Conservation (phyloP, 2,329 filamentous ascomycete species). For the Exophiala bonariae region DNA sequence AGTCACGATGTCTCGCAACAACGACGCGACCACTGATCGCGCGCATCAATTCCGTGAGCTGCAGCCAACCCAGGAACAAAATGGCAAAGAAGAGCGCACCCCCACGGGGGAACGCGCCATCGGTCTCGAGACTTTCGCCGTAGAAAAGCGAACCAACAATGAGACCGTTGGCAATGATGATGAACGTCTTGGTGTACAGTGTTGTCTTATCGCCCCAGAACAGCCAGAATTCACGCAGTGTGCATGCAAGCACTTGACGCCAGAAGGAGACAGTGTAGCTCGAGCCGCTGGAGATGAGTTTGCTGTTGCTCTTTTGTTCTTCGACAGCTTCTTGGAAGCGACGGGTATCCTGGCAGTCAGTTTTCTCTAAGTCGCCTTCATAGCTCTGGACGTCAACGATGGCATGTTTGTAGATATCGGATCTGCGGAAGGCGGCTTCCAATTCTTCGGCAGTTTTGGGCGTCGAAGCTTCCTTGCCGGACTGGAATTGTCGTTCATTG, state of each 20-base stretch:
- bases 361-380: slow-evolving; percentile 57
- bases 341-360: slow-evolving; percentile 60
- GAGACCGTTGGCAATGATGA: slow-evolving; percentile 71
- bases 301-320: slow-evolving; percentile 66
- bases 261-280: slow-evolving; percentile 75
- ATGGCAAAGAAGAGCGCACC: slow-evolving; percentile 68
- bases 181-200: slow-evolving; percentile 76
- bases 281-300: slow-evolving; percentile 55
- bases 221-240: slow-evolving; percentile 75
- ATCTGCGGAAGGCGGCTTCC: slow-evolving; percentile 65
- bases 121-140: slow-evolving; percentile 59
- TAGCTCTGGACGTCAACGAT: slow-evolving; percentile 63
- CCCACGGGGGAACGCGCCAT: slow-evolving; percentile 63
- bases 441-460: slow-evolving; percentile 71
- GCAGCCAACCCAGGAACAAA: slow-evolving; percentile 68
- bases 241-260: slow-evolving; percentile 63
- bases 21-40: slow-evolving; percentile 71
- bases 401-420: slow-evolving; percentile 60
- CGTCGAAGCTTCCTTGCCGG: slow-evolving; percentile 64
- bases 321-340: slow-evolving; percentile 66
- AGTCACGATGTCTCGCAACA: slow-evolving; percentile 66
- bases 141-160: slow-evolving; percentile 81
- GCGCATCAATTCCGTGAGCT: slow-evolving; percentile 75
- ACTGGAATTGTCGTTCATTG: slow-evolving; percentile 66
- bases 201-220: slow-evolving; percentile 73